Base-by-base conservation (phyloP, 2,329 filamentous ascomycete species). In the Xylaria sp. region DNA sequence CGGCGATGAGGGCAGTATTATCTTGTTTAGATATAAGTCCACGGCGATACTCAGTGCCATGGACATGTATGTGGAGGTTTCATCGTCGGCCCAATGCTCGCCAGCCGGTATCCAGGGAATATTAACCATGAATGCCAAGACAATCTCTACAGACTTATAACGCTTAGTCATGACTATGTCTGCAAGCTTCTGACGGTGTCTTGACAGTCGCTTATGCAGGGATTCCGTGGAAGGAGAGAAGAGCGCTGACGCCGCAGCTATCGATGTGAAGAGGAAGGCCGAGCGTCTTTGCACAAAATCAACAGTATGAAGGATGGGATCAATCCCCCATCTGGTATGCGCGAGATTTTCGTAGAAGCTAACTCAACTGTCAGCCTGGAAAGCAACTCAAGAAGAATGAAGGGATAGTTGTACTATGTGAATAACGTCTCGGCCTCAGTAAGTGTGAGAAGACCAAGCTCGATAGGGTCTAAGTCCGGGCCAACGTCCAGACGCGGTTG, bases 21-120 rank as follows among this genome's bases (percentile, higher is more conserved):
- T 87, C 75, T 93, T 93, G 79, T 93, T 90, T 15, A 93, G 78
- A 1, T 88, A 91, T 9, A 93, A 74, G 73, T 93, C 91, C 41
- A 92, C 82, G 0, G 91, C 90, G 69, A 93, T 88, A 0, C 89
- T 90, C 10, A 91, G 82, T 1, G 91, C 91, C 81, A 91, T 89
- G 1, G 90, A 88, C 63, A 93, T 88, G 72, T 92, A 93, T 51
- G 88, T 86, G 67, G 90, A 92, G 0, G 91, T 92, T 74, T 92
- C 91, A 69, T 93, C 91, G 71, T 93, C 91, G 10, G 89, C 89
- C 77, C 88, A 90, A 74, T 91, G 89, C 67, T 86, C 82, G 1
- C 89, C 89, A 1, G 89, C 89, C 36, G 88, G 88, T 86, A 93
- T 92, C 91, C 91, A 93, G 0, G 91, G 91, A 7, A 93, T 86